Conservation (phyloP, 2,329 filamentous ascomycete species). For the Westerdykella ornata region DNA sequence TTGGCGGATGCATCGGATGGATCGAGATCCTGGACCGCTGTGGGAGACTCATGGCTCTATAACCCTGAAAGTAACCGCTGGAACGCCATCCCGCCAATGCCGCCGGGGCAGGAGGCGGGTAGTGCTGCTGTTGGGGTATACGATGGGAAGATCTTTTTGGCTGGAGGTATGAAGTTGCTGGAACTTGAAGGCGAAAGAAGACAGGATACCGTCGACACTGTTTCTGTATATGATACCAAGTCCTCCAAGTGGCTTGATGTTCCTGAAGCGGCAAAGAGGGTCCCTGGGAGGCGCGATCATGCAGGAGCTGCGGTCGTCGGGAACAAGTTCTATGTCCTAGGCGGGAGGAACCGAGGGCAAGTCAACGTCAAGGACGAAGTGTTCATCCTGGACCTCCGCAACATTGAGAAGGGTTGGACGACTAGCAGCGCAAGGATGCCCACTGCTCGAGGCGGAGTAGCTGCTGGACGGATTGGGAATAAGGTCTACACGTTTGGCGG, state of each 20-base stretch:
- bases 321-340: slow-evolving; percentile 21
- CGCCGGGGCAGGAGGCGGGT: slow-evolving; percentile 10
- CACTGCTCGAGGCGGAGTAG: slow-evolving; percentile 18
- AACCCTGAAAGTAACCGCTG: slow-evolving; percentile 10
- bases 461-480: slow-evolving; percentile 12
- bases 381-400: slow-evolving; percentile 18
- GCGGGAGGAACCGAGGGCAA: slow-evolving; percentile 13
- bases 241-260: slow-evolving; percentile 9
- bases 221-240: slow-evolving; percentile 14
- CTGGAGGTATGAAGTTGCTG: slow-evolving; percentile 15
- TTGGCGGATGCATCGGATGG: slow-evolving; percentile 5
- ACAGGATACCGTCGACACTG: slow-evolving; percentile 10
- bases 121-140: slow-evolving; percentile 18
- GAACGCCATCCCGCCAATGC: slow-evolving; percentile 4
- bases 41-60: slow-evolving; percentile 13
- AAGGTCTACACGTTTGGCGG: slow-evolving; percentile 26
- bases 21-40: slow-evolving; percentile 8
- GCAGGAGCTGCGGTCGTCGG: slow-evolving; percentile 19
- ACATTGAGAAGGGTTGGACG: slow-evolving; percentile 17
- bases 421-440: slow-evolving; percentile 15
- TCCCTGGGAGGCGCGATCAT: slow-evolving; percentile 21
- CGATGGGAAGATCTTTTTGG: slow-evolving; percentile 14
- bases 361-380: slow-evolving; percentile 16
- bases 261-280: slow-evolving; percentile 5
- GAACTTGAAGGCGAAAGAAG: slow-evolving; percentile 1